Evolutionary conservation across 2,329 filamentous ascomycete genomes (phyloP), one percentile per base, ranked within the genome.

Genomic region (Chaetomiaceae sp.): DNA sequence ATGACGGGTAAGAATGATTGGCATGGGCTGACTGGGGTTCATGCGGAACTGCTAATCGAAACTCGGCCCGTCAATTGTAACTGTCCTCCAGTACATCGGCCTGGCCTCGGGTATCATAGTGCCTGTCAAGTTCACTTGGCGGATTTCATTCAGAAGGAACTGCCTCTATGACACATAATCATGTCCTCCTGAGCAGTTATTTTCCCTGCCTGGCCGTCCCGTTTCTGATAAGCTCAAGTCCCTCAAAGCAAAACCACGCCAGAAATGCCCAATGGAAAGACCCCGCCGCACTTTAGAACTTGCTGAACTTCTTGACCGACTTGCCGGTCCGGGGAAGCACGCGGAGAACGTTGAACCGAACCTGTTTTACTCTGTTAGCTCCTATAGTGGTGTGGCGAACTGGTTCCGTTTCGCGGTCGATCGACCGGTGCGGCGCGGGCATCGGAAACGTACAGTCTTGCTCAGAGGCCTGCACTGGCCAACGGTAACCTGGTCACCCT

Each of bases 311-410:
- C 90, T 99, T 99, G 77, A 96, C 90, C 69, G 84, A 79, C 87
- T 96, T 96, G 79, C 91, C 90, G 70, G 90, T 96, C 80, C 91
- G 86, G 78, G 92, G 92, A 71, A 97, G 88, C 70, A 99, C 94
- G 72, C 94, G 91, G 74, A 99, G 89, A 74, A 96, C 91, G 82
- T 99, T 99, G 89, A 99, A 99, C 74, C 94, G 94, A 73, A 96
- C 88, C 90, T 95, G 64, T 57, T 41, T 38, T 32, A 46, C 38
- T 45, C 42, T 50, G 45, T 56, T 20, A 59, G 53, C 54, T 21
- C 21, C 41, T 48, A 29, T 18, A 25, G 18, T 4, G 27, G 1
- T 18, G 10, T 13, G 21, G 37, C 16, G 14, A 21, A 18, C 16
- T 14, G 14, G 14, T 7, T 33, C 20, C 32, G 13, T 37, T 14